A percentile compares a stretch with the other conserved stretches of the same genome.
Conservation (phyloP, 768 basidiomycete species). For the Lactarius tabidus region DNA sequence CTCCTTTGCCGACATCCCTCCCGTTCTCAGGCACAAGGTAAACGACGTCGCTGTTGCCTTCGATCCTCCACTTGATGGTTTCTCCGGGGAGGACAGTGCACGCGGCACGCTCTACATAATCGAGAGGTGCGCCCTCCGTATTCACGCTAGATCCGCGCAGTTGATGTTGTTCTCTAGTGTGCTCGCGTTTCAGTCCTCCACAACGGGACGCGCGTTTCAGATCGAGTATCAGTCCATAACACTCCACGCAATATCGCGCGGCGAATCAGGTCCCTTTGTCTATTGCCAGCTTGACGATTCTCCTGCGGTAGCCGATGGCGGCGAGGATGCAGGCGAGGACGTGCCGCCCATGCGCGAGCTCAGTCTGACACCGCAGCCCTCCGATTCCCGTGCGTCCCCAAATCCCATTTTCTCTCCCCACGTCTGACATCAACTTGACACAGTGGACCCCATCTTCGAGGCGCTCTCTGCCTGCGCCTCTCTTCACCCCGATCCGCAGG, state of each 20-base stretch:
- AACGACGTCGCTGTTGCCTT: conserved; percentile 64
- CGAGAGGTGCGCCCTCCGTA: conserved; percentile 57
- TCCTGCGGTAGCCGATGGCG: conserved; percentile 26
- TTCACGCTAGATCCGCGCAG: conserved; percentile 10
- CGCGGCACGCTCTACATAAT: conserved; percentile 78
- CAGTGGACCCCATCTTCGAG: conserved; percentile 84
- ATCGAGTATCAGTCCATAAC: conserved; percentile 88
- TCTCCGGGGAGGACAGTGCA: conserved; percentile 46
- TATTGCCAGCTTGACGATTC: conserved; percentile 93
- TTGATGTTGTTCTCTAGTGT: conserved; percentile 42
- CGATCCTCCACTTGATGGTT: conserved; percentile 63
- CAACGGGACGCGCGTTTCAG: conserved; percentile 69
- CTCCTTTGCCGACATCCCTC: conserved; percentile 82
- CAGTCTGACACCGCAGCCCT: conserved; percentile 60
- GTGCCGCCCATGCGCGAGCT: conserved; percentile 71
- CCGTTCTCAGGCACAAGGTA: conserved; percentile 72
- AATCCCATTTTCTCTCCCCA: neutral
- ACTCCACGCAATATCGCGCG: conserved; percentile 86
- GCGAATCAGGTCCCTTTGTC: conserved; percentile 60
- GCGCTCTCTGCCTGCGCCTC: conserved; percentile 82
- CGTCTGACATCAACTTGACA: neutral
- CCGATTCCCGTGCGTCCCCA: conserved; percentile 52
- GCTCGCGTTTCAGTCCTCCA: conserved; percentile 69
- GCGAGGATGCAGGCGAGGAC: conserved; percentile 40
- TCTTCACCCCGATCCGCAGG: conserved; percentile 67